phyloP scores from a whole-genome alignment of 2,329 filamentous ascomycete genomes.

The Fusarium aywerte region DNA sequence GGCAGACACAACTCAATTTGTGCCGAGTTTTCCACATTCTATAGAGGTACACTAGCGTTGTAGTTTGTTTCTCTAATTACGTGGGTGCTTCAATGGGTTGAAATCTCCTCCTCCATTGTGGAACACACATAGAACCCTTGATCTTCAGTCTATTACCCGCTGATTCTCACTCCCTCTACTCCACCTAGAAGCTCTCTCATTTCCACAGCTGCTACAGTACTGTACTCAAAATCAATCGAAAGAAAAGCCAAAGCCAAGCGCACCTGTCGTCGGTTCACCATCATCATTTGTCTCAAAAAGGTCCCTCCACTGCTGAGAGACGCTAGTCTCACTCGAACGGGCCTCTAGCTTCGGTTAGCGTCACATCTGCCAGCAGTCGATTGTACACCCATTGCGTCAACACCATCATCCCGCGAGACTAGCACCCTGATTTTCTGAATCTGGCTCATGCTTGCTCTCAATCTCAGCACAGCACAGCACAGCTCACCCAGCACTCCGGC shows the following conservation, averaged over 20 bases:
- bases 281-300: constrained; percentile 39
- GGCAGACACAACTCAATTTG: neutral
- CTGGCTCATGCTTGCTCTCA: constrained; percentile 2
- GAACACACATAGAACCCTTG: constrained; percentile 9
- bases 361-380: constrained; percentile 27
- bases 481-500: no score
- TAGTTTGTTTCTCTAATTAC: neutral
- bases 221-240: neutral
- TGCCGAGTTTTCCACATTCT: constrained; percentile 1
- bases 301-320: constrained; percentile 26
- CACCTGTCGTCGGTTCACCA: constrained; percentile 29
- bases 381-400: constrained; percentile 47
- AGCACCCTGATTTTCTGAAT: constrained; percentile 35
- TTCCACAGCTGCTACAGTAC: constrained; percentile 5
- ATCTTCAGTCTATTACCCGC: constrained; percentile 35
- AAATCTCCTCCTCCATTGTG: constrained; percentile 6
- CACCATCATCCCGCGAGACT: constrained; percentile 41
- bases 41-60: no score
- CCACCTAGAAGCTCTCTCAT: constrained; percentile 12
- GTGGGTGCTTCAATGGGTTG: neutral
- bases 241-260: neutral
- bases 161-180: constrained; percentile 24
- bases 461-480: constrained; percentile 23
- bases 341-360: constrained; percentile 34
- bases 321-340: constrained; percentile 37